A percentile compares a stretch with the other conserved stretches of the same genome.
phyloP scores from a whole-genome alignment of 495 filamentous ascomycete species.

The Penicillium herquei region DNA sequence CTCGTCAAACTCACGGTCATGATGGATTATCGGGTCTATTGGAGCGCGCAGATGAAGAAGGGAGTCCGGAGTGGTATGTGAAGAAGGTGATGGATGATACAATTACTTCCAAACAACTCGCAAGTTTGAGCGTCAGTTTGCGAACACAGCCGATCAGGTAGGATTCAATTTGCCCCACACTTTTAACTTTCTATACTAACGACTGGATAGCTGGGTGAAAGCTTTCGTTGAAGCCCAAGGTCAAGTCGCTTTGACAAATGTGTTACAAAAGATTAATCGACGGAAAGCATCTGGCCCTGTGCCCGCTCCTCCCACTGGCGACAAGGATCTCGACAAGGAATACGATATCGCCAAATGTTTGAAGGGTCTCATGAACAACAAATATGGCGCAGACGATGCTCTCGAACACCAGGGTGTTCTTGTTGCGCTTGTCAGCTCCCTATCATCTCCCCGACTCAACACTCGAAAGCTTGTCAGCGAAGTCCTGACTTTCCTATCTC shows the following conservation, averaged over 20 bases:
- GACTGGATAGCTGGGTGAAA: constrained; percentile 72
- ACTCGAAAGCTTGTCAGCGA: constrained; percentile 96
- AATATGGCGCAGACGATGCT: constrained; percentile 98
- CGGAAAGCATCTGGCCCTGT: constrained; percentile 73
- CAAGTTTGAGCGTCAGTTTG: constrained; percentile 88
- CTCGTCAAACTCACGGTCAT: constrained; percentile 59
- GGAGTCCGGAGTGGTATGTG: constrained; percentile 97
- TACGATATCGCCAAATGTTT: constrained; percentile 98
- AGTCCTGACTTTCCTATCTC: constrained; percentile 93
- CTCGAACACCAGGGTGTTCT: constrained; percentile 85
- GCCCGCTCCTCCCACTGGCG: constrained; percentile 60
- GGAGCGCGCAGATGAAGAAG: constrained; percentile 83
- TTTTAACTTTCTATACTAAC: too few relatives aligned
- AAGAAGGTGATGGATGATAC: constrained; percentile 94
- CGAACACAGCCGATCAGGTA: constrained; percentile 91
- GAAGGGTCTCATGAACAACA: constrained; percentile 98
- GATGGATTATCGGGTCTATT: constrained; percentile 65
- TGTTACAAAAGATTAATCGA: constrained; percentile 88
- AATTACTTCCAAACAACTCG: constrained; percentile 86
- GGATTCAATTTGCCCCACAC: constrained; percentile 12
- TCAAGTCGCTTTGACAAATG: constrained; percentile 92
- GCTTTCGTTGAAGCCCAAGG: constrained; percentile 97
- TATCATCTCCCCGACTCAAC: constrained; percentile 85
- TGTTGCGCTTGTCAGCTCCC: constrained; percentile 79
- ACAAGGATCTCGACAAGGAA: constrained; percentile 89